phyloP scores from a whole-genome alignment of 352 stramenopile genomes.

The Phytophthora cajani region DNA sequence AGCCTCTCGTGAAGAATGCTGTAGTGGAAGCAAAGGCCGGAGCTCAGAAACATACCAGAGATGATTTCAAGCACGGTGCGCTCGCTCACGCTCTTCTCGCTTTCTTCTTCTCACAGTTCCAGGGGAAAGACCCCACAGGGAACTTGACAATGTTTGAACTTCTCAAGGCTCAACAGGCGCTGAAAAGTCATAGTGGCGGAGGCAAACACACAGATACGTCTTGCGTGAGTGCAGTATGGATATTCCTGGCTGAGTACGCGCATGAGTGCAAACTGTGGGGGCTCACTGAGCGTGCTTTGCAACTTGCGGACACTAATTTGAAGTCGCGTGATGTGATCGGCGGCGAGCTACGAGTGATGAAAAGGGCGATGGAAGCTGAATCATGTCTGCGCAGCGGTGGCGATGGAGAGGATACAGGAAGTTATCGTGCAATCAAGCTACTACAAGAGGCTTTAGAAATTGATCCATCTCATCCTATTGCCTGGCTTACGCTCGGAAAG shows the following conservation, averaged over 20 bases:
- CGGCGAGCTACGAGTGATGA: conserved; percentile 54
- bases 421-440: conserved; percentile 38
- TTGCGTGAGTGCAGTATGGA: conserved; percentile 63
- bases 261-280: conserved; percentile 52
- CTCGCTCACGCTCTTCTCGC: conserved; percentile 70
- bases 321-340: conserved; percentile 50
- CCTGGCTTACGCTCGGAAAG: conserved; percentile 65
- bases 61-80: conserved; percentile 24
- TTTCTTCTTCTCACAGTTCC: conserved; percentile 58
- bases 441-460: conserved; percentile 67
- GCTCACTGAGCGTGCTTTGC: conserved; percentile 42
- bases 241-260: conserved; percentile 56
- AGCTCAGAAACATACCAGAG: not conserved
- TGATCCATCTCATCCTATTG: conserved; percentile 56
- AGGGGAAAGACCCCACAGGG: conserved; percentile 51
- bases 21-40: conserved; percentile 34
- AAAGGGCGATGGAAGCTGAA: conserved; percentile 57
- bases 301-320: conserved; percentile 44
- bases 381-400: conserved; percentile 40
- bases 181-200: conserved; percentile 23
- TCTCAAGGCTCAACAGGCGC: conserved; percentile 57
- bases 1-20: conserved; percentile 54
- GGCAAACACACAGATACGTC: conserved; percentile 21
- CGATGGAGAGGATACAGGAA: conserved; percentile 3
- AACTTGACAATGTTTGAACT: conserved; percentile 77